Base-by-base conservation (phyloP, 2,329 filamentous ascomycete genomes). In the Aspergillus texensis region DNA sequence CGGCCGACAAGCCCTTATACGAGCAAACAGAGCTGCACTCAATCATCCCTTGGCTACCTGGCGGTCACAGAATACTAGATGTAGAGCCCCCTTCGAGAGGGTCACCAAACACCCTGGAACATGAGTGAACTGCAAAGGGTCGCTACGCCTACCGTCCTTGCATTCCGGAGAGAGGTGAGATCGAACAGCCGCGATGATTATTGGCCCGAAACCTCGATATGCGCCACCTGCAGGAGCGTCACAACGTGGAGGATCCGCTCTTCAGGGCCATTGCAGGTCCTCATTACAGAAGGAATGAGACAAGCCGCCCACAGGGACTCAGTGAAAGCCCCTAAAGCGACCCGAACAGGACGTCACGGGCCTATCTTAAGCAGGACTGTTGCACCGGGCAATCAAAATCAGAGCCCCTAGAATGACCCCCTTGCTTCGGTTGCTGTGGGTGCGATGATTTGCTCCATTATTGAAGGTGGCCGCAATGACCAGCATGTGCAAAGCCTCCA, bases 81-180 rank as follows among this genome's bases (percentile, higher is more conserved):
- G 65, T 62, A 53, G 63, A 62, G 68, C 60, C 66, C 69, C 73
- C 70, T 76, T 76, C 68, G 68, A 63, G 67, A 72, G 70, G 63
- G 65, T 57, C 66, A 68, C 65, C 66, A 60, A 70, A 68, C 66
- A 67, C 62, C 70, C 67, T 69, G 66, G 71, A 70, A 73, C 71
- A 71, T 70, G 66, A 68, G 61, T 50, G 57, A 60, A 61, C 56
- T 61, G 50, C 64, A 63, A 62, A 67, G 66, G 67, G 68, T 62
- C 62, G 65, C 64, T 68, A 64, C 65, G 69, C 66, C 64, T 61
- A 65, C 64, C 57, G 63, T 78, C 77, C 77, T 78, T 79, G 75
- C 77, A 79, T 79, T 72, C 75, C 75, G 68, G 70, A 70, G 64
- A 66, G 65, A 71, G 70, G 68, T 68, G 65, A 71, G 67, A 70